Evolutionary conservation across 2,329 filamentous ascomycete genomes (phyloP).

Genomic region (Aplosporella prunicola): DNA sequence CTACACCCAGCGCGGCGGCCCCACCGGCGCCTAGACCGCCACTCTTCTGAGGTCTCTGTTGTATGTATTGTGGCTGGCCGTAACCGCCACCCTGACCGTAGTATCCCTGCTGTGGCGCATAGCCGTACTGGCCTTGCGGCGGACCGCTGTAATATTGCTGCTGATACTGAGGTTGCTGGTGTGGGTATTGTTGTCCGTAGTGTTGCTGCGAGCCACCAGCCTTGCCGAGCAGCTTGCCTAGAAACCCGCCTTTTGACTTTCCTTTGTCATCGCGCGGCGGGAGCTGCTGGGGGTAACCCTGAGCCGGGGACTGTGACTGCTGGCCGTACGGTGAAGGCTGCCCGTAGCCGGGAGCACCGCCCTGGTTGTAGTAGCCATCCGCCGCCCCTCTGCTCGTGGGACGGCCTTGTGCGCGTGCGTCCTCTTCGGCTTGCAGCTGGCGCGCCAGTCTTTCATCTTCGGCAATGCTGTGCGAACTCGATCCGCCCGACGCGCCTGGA

Average conservation of each 20-base stretch:
- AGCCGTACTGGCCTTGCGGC: slow-evolving; percentile 21
- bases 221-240: slow-evolving; percentile 47
- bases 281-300: slow-evolving; percentile 3
- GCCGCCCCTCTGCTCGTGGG: slow-evolving; percentile 20
- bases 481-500: slow-evolving; percentile 12
- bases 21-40: slow-evolving; percentile 60
- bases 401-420: slow-evolving; percentile 46
- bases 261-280: slow-evolving; percentile 25
- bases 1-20: slow-evolving; percentile 66
- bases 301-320: slow-evolving; percentile 19
- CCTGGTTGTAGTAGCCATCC: slow-evolving; percentile 38
- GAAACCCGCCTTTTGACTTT: slow-evolving; percentile 35
- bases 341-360: slow-evolving; percentile 15
- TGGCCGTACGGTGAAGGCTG: slow-evolving; percentile 23
- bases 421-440: slow-evolving; percentile 74
- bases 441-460: slow-evolving; percentile 68
- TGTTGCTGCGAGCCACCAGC: not conserved
- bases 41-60: slow-evolving; percentile 28
- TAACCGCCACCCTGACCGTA: slow-evolving; percentile 25
- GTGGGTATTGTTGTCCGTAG: slow-evolving; percentile 11
- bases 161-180: slow-evolving; percentile 16
- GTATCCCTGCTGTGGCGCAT: slow-evolving; percentile 21
- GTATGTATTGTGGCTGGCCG: not conserved
- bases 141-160: slow-evolving; percentile 19
- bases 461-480: slow-evolving; percentile 30